Conservation (phyloP, 176 grass and related monocot genomes). For the Cenchrus americanus region DNA sequence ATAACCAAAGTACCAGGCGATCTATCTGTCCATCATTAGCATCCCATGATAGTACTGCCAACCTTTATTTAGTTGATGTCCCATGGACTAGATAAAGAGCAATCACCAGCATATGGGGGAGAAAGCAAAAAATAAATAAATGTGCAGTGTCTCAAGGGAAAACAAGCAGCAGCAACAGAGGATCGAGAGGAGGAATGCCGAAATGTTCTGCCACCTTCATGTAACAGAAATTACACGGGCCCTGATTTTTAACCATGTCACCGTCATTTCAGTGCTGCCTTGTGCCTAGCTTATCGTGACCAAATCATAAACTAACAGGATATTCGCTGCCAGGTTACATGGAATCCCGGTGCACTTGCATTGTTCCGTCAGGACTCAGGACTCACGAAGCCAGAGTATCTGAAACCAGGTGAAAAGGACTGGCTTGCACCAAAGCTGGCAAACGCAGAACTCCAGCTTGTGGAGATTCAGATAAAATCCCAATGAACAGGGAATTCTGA, state of each 20-base stretch:
- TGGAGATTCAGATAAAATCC: neutral
- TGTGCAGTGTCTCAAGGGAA: neutral
- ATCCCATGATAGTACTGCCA: slow-evolving; percentile 27
- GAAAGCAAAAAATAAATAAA: slow-evolving; percentile 1
- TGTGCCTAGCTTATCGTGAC: neutral
- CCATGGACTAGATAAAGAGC: neutral
- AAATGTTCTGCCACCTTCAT: neutral
- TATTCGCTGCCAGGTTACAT: slow-evolving; percentile 41
- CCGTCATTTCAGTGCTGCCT: neutral
- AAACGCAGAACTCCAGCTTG: neutral
- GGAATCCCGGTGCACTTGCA: neutral
- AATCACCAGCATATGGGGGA: neutral
- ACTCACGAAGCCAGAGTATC: neutral
- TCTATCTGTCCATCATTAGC: slow-evolving; percentile 39
- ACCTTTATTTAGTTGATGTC: slow-evolving; percentile 22
- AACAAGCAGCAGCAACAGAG: neutral
- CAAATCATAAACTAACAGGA: slow-evolving; percentile 42
- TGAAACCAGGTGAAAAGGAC: neutral
- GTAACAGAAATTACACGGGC: neutral
- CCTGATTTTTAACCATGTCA: neutral
- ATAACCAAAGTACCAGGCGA: slow-evolving; percentile 11
- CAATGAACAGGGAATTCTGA: neutral
- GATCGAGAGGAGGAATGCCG: neutral
- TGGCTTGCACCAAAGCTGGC: neutral
- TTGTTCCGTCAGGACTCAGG: neutral